Evolutionary conservation across 2,329 filamentous ascomycete species (phyloP).

Genomic region (Aspergillus transmontanensis): DNA sequence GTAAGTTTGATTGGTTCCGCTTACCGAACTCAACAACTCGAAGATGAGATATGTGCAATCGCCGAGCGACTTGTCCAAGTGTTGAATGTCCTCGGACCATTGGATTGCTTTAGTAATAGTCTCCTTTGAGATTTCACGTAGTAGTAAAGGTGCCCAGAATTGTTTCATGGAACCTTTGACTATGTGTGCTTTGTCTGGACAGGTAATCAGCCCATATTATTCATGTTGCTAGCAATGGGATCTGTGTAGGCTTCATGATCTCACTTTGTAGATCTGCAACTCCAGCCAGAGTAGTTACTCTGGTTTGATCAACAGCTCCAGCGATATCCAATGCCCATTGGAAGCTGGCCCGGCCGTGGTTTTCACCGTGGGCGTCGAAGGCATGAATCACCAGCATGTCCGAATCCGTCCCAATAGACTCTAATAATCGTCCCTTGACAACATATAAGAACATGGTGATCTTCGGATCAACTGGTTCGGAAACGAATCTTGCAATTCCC

Average conservation of each 20-base stretch:
- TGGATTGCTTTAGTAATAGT: neutral
- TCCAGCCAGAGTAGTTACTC: neutral
- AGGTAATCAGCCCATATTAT: neutral
- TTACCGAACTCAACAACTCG: neutral
- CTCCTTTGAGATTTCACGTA: neutral
- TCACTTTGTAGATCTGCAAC: neutral
- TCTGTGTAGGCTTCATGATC: neutral
- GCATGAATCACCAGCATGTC: neutral
- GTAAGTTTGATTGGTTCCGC: no score
- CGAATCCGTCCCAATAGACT: conserved; percentile 6
- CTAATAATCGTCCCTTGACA: conserved; percentile 9
- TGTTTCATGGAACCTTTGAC: neutral
- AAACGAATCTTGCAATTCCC: conserved; percentile 6
- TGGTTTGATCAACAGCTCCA: neutral
- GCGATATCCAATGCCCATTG: neutral
- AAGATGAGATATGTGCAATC: neutral
- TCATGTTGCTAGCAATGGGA: no score
- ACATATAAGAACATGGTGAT: conserved; percentile 19
- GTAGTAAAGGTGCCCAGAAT: neutral
- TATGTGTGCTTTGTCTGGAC: neutral
- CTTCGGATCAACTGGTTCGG: conserved; percentile 6
- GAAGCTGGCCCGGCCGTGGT: neutral
- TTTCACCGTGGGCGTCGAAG: neutral
- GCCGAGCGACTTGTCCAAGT: neutral
- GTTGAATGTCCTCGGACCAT: neutral